Evolutionary conservation across 129 eudicot species (phyloP), one percentile per base, ranked within the genome.

Genomic region (Flaveria ramosissima): DNA sequence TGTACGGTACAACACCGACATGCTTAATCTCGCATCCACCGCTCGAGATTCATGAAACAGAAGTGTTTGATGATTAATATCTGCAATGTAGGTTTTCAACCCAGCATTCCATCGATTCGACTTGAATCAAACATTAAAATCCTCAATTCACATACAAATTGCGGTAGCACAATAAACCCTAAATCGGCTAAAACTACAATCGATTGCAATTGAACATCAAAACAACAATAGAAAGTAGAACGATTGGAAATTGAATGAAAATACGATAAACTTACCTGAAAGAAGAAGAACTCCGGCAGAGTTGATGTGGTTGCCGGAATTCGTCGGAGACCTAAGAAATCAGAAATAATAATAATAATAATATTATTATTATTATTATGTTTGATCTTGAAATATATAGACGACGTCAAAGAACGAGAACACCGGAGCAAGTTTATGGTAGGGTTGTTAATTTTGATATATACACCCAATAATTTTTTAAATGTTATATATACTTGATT

Each of bases 1-100:
- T 65, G 83, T 80, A 80, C 83, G 36, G 79, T 80, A 73, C 84
- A 80, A 73, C 79, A 73, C 70, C 69, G 48, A 73, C 6, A 80
- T 17, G 59, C 27, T 53, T 47, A 6, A 80, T 80, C 78, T 79
- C 59, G 73, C 41, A 65, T 52, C 66, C 83, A 73, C 13, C 83
- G 69, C 26, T 73, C 42, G 14, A 14, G 48, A 24, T 30, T 42
- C 36, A 47, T n/a, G 0, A 36, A 36, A 36, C 41, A 0, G 41
- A 36, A 36, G 41, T 0, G 0, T 36, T 36, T 36, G 41, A 24
- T 24, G 26, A 24, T 24, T 2, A 24, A 24, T 24, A 24, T 74
- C 17, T 6, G 61, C 72, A 79, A 79, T 79, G 83, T 67, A 79
- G 78, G 78, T 71, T 47, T 56, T 56, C 13, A 48, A 48, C 0